These are phyloP conservation scores for Truncatella angustata DNA, from an alignment of 2,329 filamentous ascomycete species.

Conservation along the genomic window DNA sequence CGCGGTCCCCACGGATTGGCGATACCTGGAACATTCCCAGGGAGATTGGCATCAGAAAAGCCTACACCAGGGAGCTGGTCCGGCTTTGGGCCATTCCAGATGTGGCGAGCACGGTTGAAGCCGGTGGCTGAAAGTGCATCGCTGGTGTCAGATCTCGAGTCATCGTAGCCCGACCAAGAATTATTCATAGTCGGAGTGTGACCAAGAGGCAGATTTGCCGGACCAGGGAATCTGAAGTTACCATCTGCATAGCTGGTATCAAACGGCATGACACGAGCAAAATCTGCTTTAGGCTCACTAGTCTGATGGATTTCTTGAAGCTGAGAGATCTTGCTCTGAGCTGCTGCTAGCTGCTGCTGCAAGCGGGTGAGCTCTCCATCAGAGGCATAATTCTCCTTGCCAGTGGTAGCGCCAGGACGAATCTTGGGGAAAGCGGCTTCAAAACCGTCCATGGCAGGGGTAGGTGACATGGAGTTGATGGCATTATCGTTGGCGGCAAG, in stretches of 20 bases:
- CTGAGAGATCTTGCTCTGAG: constrained; percentile 67
- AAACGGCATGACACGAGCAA: constrained; percentile 43
- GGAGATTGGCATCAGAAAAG: constrained; percentile 30
- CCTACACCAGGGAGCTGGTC: constrained; percentile 22
- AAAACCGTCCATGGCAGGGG: constrained; percentile 57
- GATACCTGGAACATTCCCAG: constrained; percentile 29
- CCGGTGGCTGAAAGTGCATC: constrained; percentile 51
- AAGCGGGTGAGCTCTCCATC: constrained; percentile 64
- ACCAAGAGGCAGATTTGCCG: neutral
- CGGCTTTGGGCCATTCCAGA: constrained; percentile 52
- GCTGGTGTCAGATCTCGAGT: constrained; percentile 55
- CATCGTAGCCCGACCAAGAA: constrained; percentile 54
- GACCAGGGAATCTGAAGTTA: constrained; percentile 16
- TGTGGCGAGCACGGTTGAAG: constrained; percentile 53
- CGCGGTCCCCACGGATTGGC: constrained; percentile 47
- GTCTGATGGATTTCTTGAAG: constrained; percentile 70
- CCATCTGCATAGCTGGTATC: constrained; percentile 21
- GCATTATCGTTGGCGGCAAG: constrained; percentile 32
- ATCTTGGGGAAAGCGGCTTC: constrained; percentile 46
- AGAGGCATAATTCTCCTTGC: constrained; percentile 39
- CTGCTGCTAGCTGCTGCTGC: constrained; percentile 69
- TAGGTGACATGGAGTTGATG: constrained; percentile 61
- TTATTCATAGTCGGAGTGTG: constrained; percentile 28
- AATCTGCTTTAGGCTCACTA: constrained; percentile 57
- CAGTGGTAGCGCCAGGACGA: constrained; percentile 49